Evolutionary conservation across 352 stramenopile genomes (phyloP), one percentile per base, ranked within the genome.

Genomic region (Phytophthora multivora): DNA sequence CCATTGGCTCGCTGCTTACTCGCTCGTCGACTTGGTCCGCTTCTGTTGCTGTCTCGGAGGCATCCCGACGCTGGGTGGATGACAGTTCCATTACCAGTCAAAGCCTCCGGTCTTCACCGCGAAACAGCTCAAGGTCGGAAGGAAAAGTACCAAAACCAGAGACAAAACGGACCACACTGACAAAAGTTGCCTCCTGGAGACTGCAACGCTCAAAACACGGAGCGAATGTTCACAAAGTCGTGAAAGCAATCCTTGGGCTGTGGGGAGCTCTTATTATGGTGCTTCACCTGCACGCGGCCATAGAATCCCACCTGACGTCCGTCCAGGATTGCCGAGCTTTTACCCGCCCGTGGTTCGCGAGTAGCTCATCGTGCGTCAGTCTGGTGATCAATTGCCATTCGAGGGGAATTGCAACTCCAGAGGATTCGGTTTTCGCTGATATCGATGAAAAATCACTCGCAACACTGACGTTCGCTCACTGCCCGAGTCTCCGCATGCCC

Each of bases 301-400:
- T 28, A 42, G 9, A 39, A 39, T 9, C 8, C 8, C 43, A 38
- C 21, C 8, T 33, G 28, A 16, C 19, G 4, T 15, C 25, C 9
- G 23, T 53, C n/a, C 2, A 18, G 19, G 28, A 7, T 16, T 53
- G 46, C 13, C 26, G 28, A 3, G 46, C 30, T 0, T 41, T 9
- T n/a, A 53, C 46, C 18, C 46, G n/a, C 0, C 28, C 46, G 28
- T 53, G 46, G 28, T 30, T 42, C 7, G 9, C 16, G 23, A 38
- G 5, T 13, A 10, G n/a, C 13, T 12, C 30, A 6, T 50, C 51
- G 2, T 59, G 39, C 16, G 50, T 41, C 5, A 59, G 39, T 53
- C 51, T 59, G 2, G 51, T 59, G 25, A 36, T 59, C 4, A 28
- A 60, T 35, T 52, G 52, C 15, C 41, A 51, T 15, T 25, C 3